Evolutionary conservation across 202 grass and related monocot genomes (phyloP).

Genomic region (Zizania palustris): DNA sequence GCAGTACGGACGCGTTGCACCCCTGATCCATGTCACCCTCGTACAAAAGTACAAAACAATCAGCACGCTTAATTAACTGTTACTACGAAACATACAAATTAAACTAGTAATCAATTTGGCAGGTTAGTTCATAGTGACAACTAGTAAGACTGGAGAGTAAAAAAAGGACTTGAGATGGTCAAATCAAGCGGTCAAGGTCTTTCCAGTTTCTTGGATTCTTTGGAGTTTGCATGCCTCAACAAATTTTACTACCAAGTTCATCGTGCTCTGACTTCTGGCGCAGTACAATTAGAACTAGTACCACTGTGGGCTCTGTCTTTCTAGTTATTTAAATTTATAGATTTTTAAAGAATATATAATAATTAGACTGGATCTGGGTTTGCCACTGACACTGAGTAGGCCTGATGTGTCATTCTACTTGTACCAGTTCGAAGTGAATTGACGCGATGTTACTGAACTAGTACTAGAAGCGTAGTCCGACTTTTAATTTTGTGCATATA

Average conservation of each 20-base stretch:
- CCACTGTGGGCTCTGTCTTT: too few relatives aligned
- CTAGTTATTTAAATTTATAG: too few relatives aligned
- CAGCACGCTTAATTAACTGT: not conserved
- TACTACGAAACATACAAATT: not conserved
- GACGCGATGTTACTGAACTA: too few relatives aligned
- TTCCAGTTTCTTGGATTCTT: not conserved
- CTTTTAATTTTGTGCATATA: too few relatives aligned
- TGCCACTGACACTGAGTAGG: not conserved
- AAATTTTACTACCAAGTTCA: not conserved
- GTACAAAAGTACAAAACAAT: not conserved
- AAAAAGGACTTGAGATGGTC: not conserved
- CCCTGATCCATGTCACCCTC: slow-evolving; percentile 15
- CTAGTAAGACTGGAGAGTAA: not conserved
- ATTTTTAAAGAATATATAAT: too few relatives aligned
- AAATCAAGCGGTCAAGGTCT: not conserved
- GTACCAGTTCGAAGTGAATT: not conserved
- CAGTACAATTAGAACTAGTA: not conserved
- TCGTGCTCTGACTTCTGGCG: not conserved
- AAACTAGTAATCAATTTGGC: not conserved
- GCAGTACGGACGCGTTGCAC: slow-evolving; percentile 43
- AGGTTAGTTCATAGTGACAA: not conserved
- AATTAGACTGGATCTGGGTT: too few relatives aligned
- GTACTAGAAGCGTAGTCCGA: too few relatives aligned
- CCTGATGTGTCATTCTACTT: not conserved
- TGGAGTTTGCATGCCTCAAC: not conserved